These are phyloP conservation scores for Teratosphaeria destructans DNA, from an alignment of 2,329 filamentous ascomycete genomes.

Conservation along the genomic window DNA sequence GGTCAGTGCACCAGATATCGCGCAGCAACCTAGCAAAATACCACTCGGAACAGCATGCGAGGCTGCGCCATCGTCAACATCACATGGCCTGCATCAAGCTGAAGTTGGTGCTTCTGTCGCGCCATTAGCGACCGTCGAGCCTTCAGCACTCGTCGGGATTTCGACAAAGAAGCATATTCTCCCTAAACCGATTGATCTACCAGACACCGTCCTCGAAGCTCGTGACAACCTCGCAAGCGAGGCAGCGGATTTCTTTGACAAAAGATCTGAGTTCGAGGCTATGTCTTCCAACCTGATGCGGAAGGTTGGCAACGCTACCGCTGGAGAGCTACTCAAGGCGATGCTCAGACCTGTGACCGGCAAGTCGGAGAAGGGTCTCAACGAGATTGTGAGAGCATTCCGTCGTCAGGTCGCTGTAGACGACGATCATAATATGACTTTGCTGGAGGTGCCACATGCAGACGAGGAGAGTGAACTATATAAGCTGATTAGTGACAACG, in stretches of 20 bases:
- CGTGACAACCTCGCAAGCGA: slow-evolving; percentile 37
- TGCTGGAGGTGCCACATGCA: slow-evolving; percentile 8
- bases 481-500: slow-evolving; percentile 8
- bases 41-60: not conserved
- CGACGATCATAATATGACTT: not conserved
- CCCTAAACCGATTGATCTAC: not conserved
- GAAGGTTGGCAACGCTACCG: slow-evolving; percentile 13
- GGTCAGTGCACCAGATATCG: not conserved
- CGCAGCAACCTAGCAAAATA: not conserved
- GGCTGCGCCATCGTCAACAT: not conserved
- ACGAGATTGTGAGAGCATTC: slow-evolving; percentile 20
- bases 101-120: not conserved
- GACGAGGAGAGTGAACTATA: slow-evolving; percentile 16
- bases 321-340: slow-evolving; percentile 12
- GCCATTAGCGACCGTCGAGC: not conserved
- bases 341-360: slow-evolving; percentile 10
- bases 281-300: slow-evolving; percentile 10
- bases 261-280: slow-evolving; percentile 10
- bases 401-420: slow-evolving; percentile 15
- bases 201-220: slow-evolving; percentile 12
- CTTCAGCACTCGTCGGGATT: not conserved
- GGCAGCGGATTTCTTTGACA: slow-evolving; percentile 36
- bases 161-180: not conserved
- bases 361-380: slow-evolving; percentile 11
- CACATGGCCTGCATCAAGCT: not conserved